These are phyloP conservation scores for Eimeria nieschulzi DNA, from an alignment of 169 alveolate genomes.

Conservation along the genomic window DNA sequence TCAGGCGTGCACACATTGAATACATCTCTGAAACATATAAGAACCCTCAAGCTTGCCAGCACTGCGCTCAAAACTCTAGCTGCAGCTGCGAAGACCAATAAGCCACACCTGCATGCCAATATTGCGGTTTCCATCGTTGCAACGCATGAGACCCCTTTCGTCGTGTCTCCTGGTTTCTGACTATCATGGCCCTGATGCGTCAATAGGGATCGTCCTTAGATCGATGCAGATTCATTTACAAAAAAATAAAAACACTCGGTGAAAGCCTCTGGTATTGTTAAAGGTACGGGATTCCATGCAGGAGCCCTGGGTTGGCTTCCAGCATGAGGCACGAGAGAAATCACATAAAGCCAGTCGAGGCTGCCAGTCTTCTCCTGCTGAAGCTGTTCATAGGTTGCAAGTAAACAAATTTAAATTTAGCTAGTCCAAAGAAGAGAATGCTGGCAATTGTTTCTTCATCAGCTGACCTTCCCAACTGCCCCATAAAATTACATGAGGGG, in stretches of 20 bases:
- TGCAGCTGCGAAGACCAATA: not conserved
- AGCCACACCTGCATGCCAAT: constrained; percentile 48
- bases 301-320: not conserved
- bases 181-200: not conserved
- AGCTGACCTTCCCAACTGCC: not conserved
- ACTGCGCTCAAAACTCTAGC: not conserved
- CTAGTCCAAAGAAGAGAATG: not conserved
- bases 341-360: not conserved
- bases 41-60: not conserved
- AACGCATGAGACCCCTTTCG: not conserved
- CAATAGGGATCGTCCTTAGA: not conserved
- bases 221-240: not conserved
- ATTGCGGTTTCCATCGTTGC: constrained; percentile 64
- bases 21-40: not conserved
- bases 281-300: not conserved
- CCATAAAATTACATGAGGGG: too few relatives aligned
- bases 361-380: not conserved
- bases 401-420: too few relatives aligned
- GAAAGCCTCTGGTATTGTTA: not conserved
- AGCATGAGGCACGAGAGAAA: not conserved
- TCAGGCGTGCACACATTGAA: not conserved
- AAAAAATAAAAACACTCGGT: not conserved
- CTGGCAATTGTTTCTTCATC: not conserved
- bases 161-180: not conserved
- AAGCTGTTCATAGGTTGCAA: too few relatives aligned